Evolutionary conservation across 495 filamentous ascomycete genomes (phyloP).

Genomic region (Penicillium robsamsonii): DNA sequence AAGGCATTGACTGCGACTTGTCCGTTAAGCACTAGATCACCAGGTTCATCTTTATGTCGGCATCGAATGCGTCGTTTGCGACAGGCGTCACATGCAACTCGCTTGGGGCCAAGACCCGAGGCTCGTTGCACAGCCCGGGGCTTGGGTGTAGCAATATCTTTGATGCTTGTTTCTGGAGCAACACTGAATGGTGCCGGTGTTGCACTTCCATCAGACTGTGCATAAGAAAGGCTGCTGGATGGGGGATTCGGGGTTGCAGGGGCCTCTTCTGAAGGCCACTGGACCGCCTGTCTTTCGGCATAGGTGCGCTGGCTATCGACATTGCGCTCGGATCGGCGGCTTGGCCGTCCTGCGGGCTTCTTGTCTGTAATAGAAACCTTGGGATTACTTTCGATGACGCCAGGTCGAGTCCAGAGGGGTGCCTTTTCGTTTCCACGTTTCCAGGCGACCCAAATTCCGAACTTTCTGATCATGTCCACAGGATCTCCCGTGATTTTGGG

Average conservation of each 20-base stretch:
- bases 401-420: constrained; percentile 61
- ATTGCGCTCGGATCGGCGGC: constrained; percentile 47
- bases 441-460: constrained; percentile 72
- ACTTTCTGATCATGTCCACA: constrained; percentile 56
- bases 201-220: constrained; percentile 22
- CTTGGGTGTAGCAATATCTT: constrained; percentile 33
- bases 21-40: constrained; percentile 29
- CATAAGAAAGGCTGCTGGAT: constrained; percentile 13
- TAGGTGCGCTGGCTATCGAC: constrained; percentile 45
- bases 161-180: constrained; percentile 18
- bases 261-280: constrained; percentile 34
- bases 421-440: constrained; percentile 69
- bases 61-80: constrained; percentile 53
- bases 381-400: constrained; percentile 45
- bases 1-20: constrained; percentile 32
- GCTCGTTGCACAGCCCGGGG: constrained; percentile 34
- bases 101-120: constrained; percentile 50
- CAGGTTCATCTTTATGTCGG: constrained; percentile 51
- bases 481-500: constrained; percentile 63
- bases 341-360: constrained; percentile 43
- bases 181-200: constrained; percentile 21
- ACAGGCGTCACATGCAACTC: constrained; percentile 55
- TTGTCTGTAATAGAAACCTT: constrained; percentile 45
- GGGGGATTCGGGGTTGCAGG: constrained; percentile 17
- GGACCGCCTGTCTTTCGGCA: constrained; percentile 45